Evolutionary conservation across 2,329 filamentous ascomycete species (phyloP).

Genomic region (Aureobasidium sp.): DNA sequence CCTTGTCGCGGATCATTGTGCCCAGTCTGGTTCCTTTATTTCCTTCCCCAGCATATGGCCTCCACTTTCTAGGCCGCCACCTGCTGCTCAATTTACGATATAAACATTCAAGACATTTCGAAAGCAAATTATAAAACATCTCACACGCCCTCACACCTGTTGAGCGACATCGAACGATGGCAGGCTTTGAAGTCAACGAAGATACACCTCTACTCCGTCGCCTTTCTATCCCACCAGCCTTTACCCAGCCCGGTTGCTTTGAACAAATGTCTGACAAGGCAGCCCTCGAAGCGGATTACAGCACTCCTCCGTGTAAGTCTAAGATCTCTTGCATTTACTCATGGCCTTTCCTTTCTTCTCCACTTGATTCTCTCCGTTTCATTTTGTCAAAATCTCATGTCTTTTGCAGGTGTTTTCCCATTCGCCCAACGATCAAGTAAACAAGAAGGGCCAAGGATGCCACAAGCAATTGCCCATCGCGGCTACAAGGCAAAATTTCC

Average conservation of each 20-base stretch:
- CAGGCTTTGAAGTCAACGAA: slow-evolving; percentile 1
- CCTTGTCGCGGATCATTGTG: slow-evolving; percentile 3
- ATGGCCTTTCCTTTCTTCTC: neutral
- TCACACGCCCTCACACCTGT: neutral
- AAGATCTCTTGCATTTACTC: neutral
- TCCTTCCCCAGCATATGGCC: neutral
- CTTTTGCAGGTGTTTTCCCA: slow-evolving; percentile 9
- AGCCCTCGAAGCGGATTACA: neutral
- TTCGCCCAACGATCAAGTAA: neutral
- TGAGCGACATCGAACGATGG: slow-evolving; percentile 4
- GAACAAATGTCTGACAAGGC: slow-evolving; percentile 19
- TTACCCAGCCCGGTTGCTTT: slow-evolving; percentile 17
- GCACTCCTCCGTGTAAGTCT: slow-evolving; percentile 15
- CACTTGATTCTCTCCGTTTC: neutral
- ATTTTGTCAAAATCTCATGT: too few relatives aligned
- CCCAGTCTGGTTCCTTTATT: neutral
- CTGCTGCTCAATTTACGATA: neutral
- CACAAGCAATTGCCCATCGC: slow-evolving; percentile 70
- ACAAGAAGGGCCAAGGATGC: slow-evolving; percentile 28
- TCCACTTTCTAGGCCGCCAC: neutral
- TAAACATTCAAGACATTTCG: slow-evolving; percentile 3
- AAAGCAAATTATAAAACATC: neutral
- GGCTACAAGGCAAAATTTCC: slow-evolving; percentile 72
- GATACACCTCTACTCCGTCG: slow-evolving; percentile 12
- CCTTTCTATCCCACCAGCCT: slow-evolving; percentile 13